Conservation (phyloP, 1,139 yeast species). For the Yamadazyma spencermartinsiae region DNA sequence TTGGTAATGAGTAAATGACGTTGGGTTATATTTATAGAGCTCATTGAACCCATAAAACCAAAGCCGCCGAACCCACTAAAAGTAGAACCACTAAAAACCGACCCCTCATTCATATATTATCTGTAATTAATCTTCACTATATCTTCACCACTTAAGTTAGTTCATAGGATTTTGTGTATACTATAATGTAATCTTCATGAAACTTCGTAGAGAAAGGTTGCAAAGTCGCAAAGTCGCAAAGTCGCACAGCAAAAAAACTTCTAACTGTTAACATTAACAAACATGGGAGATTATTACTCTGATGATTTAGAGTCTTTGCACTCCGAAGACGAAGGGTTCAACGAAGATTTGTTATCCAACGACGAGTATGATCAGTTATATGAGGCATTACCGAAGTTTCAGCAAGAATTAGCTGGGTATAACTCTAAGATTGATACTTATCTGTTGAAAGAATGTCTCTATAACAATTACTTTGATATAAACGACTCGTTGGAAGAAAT, state of each 20-base stretch:
- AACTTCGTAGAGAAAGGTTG: too few species aligned
- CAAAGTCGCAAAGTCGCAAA: too few species aligned
- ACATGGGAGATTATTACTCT: conserved; percentile 11
- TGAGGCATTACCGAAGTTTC: conserved; percentile 41
- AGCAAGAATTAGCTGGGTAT: conserved; percentile 33
- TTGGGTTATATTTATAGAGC: not conserved
- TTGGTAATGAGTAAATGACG: conserved; percentile 26
- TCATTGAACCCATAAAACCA: too few species aligned
- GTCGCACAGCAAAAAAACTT: too few species aligned
- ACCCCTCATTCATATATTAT: too few species aligned
- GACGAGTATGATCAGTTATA: conserved; percentile 45
- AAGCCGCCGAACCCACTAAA: too few species aligned
- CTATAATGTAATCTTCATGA: too few species aligned
- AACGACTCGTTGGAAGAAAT: conserved; percentile 55
- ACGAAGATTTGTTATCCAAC: conserved; percentile 22
- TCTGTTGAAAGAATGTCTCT: conserved; percentile 59
- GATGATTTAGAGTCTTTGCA: conserved; percentile 13
- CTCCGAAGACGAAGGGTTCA: conserved; percentile 17
- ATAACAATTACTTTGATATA: conserved; percentile 59
- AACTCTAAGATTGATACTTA: conserved; percentile 50
- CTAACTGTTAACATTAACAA: too few species aligned
- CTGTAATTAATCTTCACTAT: not conserved
- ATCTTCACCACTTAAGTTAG: not conserved
- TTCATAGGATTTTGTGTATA: too few species aligned
- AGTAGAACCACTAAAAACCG: too few species aligned